Base-by-base conservation (phyloP, 768 basidiomycete species). In the Collybiopsis luxurians region DNA sequence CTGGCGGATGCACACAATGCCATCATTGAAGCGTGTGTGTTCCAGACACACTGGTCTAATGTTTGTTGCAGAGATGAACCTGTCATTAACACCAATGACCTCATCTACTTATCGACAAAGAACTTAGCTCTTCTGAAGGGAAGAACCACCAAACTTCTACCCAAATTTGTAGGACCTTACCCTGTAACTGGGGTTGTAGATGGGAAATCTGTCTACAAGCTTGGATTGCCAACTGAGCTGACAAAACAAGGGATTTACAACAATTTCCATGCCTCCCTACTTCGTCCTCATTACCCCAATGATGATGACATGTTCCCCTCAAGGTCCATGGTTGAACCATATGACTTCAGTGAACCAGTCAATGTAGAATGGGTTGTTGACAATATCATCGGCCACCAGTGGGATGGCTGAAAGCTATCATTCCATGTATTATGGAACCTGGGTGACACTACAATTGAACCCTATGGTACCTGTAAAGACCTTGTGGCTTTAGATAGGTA, bases 191-290 rank as follows among this genome's bases (percentile, higher is more conserved):
- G 12, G 1, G 51, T 36, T 13, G 36, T 42, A 2, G 45, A 53
- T 0, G 56, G 46, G 6, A 61, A 30, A 0, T 65, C 61, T 0
- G 59, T 52, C 2, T 71, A 67, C 55, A 56, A 23, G 12, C 39
- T 73, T 4, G 62, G 69, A 10, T 43, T 73, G 1, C 62, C 70
- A 28, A 26, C 19, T 19, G 28, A 52, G 3, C 39, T 57, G 15
- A 23, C 2, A 3, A 40, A 57, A 40, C 49, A 50, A 2, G 38
- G 57, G 4, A 62, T 62, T 24, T 56, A 61, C 26, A 40, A 56
- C 2, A 26, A 17, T 23, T 62, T 63, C 46, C 62, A 63, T 31
- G 52, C 43, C 2, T 19, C n/a, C 26, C 36, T 58, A 34, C 36
- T 63, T 23, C 40, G 51, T 19, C 43, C 43, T 12, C 36, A 60